Evolutionary conservation across 1,139 yeast genomes (phyloP), one percentile per base, ranked within the genome.

Genomic region (Kluyveromyces sp.): DNA sequence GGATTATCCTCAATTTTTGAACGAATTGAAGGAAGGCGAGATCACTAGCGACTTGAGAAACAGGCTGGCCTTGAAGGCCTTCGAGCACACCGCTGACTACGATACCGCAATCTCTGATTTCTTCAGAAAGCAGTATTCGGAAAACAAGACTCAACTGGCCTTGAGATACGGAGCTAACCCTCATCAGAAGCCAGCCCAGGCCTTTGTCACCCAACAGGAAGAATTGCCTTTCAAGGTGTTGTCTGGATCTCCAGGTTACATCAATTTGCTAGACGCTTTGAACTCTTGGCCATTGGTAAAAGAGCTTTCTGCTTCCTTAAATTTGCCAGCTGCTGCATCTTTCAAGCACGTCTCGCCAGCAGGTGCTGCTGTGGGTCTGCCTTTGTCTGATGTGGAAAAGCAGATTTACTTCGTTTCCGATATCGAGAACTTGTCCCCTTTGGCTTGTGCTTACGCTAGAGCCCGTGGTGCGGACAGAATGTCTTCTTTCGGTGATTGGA

Each of bases 401-500:
- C 85, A 89, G 69, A 78, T 92, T 51, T 92, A 92, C 74, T 92
- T 92, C 66, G 98, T 92, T 52, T 80, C 80, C 58, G 96, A 87
- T 66, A 87, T 92, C 61, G 95, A 87, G 69, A 85, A 88, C 74
- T 74, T 92, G 65, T 86, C 96, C 28, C 97, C 97, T 48, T 75
- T 92, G 64, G 98, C 98, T 51, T 85, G 85, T 63, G 98, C 98
- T 48, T 92, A 92, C 62, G 98, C 98, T 36, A 84, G 98, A 70
- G 98, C 98, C 45, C 84, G 98, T 70, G 98, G 98, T 67, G 98
- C 98, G 54, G 98, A 92, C 71, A 83, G 98, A 76, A 92, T 92
- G 98, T 88, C 97, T 12, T 86, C 96, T 13, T 92, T 92, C 63
- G 98, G 98, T 64, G 98, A 92, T 70, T 92, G 89, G 76, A 92